Base-by-base conservation (phyloP, 139 green algal species). In the Parachlorella kessleri region DNA sequence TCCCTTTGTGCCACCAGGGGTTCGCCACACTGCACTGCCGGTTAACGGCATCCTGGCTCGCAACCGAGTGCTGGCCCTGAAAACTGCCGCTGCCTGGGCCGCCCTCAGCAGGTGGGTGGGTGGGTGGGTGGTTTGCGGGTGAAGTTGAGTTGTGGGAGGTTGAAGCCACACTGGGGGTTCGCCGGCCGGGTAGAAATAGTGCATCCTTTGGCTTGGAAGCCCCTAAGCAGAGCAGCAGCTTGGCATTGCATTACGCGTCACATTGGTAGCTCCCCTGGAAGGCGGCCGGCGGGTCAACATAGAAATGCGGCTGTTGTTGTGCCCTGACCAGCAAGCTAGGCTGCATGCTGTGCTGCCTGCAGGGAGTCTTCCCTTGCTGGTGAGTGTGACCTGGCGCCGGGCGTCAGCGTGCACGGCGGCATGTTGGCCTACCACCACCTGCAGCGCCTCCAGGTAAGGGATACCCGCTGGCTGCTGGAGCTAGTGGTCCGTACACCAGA, bases 1-100 rank as follows among this genome's bases (percentile, higher is more conserved):
- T 28, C 79, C 79, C 21, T 75, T 84, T 14, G 68, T 72, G 73
- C 79, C 79, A 2, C 64, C 79, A 1, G 79, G 79, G 35, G 30
- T 72, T 48, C 73, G 79, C 23, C 79, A 84, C 72, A 77, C 69
- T 38, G 26, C 28, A 21, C 55, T 81, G 3, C 79, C 79, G 3
- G 40, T 72, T 6, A 66, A 59, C 37, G 79, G 79, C 9, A 42
- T 84, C 55, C 40, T 81, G 72, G 73, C 73, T 36, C 55, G 73
- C 55, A 78, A 78, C 55, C 55, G 73, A 1, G 48, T 78, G 33
- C 39, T 70, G 6, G 73, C 73, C 1, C 3, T 78, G 18, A 70
- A 70, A 37, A 39, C 73, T 1, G 73, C 73, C 55, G 54, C 33
- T 28, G 73, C 72, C 1, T 33, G 30, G 23, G 72, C 72, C 18